Evolutionary conservation across 140 eudicot species (phyloP), one percentile per base, ranked within the genome.

Genomic region (Flaveria floridana): DNA sequence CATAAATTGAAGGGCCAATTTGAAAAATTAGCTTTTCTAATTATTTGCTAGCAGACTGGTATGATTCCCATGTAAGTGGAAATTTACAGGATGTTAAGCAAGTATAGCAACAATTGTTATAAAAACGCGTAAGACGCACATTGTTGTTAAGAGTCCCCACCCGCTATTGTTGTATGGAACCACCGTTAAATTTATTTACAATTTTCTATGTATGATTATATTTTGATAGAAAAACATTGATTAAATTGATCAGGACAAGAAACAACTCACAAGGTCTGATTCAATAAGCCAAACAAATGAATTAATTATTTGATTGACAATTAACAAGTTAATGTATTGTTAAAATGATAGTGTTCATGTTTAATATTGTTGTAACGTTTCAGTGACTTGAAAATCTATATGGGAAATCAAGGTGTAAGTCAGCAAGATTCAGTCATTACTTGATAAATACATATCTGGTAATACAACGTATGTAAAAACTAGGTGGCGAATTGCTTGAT

Each of bases 21-120:
- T 73, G 14, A 23, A 37, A 21, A 44, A 41, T 39, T 28, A 58
- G 39, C 68, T 37, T 37, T 13, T 42, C 23, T 72, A 57, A 41
- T 16, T 55, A 20, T 56, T 48, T 57, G 26, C 42, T 73, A 73
- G 58, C 44, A 25, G 57, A 42, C 42, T 9, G 39, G 46, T 58
- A 19, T 73, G 77, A 57, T 58, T 57, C 57, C 26, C 20, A 11
- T 39, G 41, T 25, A 73, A 73, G 68, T 39, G 57, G 57, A 30
- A 58, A 18, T 13, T 37, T 73, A 23, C 46, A 21, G 41, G 53
- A 55, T 39, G 56, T 59, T 10, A 57, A 57, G 68, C 65, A 19
- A 39, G 16, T 25, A 44, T 9, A 44, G 50, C 50, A 44, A 44
- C 50, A 44, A 2, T 11, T n/a, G 12, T 18, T 18, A 9, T 55